A percentile compares a stretch with the other conserved stretches of the same genome.
phyloP scores from a whole-genome alignment of 1,284 basidiomycete species.

The Heterobasidion occidentale region DNA sequence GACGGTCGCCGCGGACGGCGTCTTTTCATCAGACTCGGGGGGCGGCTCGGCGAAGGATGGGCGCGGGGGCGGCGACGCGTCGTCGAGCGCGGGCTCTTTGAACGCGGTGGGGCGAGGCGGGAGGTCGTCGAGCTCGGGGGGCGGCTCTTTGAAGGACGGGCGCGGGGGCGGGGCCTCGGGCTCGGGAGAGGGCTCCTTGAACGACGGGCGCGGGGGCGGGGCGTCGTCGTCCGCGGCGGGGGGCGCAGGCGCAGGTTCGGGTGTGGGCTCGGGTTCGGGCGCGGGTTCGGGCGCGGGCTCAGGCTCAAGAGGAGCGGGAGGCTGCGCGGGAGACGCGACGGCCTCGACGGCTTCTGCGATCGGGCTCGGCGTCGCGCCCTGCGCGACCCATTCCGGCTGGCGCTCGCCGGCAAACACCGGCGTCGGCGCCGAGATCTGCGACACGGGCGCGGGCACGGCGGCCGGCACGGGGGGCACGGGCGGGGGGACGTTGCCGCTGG shows the following conservation, averaged over 20 bases:
- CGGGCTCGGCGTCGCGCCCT: conserved; percentile 9
- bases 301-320: conserved; percentile 20
- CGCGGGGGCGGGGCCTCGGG: conserved; percentile 28
- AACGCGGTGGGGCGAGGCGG: conserved; percentile 15
- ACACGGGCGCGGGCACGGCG: conserved; percentile 15
- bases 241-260: not conserved
- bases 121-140: conserved; percentile 24
- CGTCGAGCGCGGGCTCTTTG: conserved; percentile 8
- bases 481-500: conserved; percentile 22
- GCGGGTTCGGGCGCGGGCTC: conserved; percentile 13
- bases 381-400: conserved; percentile 9
- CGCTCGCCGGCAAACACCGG: not conserved
- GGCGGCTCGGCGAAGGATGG: conserved; percentile 38
- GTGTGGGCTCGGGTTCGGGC: not conserved
- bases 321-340: conserved; percentile 10
- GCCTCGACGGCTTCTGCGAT: conserved; percentile 9
- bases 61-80: conserved; percentile 16
- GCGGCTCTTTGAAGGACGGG: conserved; percentile 44
- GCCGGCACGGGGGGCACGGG: conserved; percentile 29
- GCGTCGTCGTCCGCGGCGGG: conserved; percentile 17
- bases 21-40: conserved; percentile 20
- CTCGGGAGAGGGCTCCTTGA: conserved; percentile 39
- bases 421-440: conserved; percentile 18
- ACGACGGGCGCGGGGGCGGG: conserved; percentile 30
- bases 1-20: conserved; percentile 10